phyloP scores from a whole-genome alignment of 2,329 filamentous ascomycete species.

The Ceratocystis destructans region DNA sequence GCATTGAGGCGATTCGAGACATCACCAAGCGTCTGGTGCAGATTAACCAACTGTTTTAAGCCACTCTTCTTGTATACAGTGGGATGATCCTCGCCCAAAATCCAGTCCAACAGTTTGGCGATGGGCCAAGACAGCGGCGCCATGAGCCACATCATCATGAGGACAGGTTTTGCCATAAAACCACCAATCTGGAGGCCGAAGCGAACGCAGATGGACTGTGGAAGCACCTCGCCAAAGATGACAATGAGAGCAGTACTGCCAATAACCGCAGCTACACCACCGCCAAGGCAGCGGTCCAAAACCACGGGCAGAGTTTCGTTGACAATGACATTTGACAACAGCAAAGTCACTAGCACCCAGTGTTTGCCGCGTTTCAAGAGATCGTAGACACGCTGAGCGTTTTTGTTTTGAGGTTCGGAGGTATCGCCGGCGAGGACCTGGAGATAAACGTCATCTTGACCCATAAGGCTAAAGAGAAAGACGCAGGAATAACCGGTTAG shows the following conservation, averaged over 20 bases:
- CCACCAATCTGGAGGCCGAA: conserved; percentile 92
- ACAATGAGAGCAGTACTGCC: conserved; percentile 92
- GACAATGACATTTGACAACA: conserved; percentile 93
- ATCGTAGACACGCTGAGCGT: conserved; percentile 67
- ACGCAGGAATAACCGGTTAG: not conserved
- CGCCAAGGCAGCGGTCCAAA: conserved; percentile 81
- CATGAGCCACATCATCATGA: conserved; percentile 82
- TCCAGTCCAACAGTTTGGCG: conserved; percentile 83
- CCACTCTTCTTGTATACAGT: conserved; percentile 98
- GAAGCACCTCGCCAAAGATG: conserved; percentile 93
- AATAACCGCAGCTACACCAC: conserved; percentile 85
- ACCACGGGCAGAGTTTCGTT: conserved; percentile 95
- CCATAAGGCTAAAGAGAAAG: conserved; percentile 35
- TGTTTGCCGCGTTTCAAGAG: conserved; percentile 84
- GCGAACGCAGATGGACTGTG: conserved; percentile 90
- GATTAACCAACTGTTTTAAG: conserved; percentile 84
- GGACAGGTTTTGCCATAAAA: conserved; percentile 78
- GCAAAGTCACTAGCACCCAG: conserved; percentile 89
- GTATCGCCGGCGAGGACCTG: conserved; percentile 84
- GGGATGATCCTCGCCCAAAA: conserved; percentile 88
- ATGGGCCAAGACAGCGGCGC: conserved; percentile 86
- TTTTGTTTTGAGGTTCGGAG: conserved; percentile 70
- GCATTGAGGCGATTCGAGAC: conserved; percentile 83
- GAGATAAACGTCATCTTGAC: conserved; percentile 87
- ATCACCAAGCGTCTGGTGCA: conserved; percentile 83